These are phyloP conservation scores for Dryadomyces sulphureus DNA, from an alignment of 2,329 filamentous ascomycete species.

Conservation along the genomic window DNA sequence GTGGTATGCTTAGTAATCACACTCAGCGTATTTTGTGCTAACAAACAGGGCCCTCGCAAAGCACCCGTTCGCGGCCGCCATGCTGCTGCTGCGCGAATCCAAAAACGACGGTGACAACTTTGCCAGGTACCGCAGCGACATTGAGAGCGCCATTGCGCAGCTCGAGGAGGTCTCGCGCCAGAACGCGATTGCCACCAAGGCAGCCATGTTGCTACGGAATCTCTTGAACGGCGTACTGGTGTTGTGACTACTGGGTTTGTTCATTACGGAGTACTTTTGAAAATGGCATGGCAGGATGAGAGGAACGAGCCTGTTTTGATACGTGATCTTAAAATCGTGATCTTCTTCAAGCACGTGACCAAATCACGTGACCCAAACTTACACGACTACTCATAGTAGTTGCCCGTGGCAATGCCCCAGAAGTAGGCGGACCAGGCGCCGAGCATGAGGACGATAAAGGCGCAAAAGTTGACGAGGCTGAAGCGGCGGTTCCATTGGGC, in stretches of 20 bases:
- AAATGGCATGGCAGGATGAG: too few relatives aligned
- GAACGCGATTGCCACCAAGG: background rate
- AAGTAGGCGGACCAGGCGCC: constrained; percentile 43
- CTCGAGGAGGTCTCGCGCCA: background rate
- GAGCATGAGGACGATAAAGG: constrained; percentile 28
- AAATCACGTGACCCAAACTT: too few relatives aligned
- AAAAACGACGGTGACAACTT: background rate
- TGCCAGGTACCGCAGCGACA: background rate
- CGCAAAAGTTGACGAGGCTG: constrained; percentile 26
- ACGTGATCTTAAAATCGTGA: too few relatives aligned
- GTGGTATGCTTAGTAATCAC: background rate
- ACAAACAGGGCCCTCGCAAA: background rate
- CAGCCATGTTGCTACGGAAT: background rate
- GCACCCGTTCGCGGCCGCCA: background rate
- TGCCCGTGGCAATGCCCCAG: constrained; percentile 36
- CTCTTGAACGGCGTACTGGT: background rate
- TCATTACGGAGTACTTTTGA: too few relatives aligned
- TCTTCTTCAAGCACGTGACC: too few relatives aligned
- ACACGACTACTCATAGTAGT: too few relatives aligned
- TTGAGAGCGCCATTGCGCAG: background rate
- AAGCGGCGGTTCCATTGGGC: background rate
- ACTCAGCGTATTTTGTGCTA: background rate
- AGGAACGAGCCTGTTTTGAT: too few relatives aligned
- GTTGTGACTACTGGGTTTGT: too few relatives aligned
- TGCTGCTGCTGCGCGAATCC: background rate